Percentiles rank a stretch among this genome's conserved stretches.
Evolutionary conservation across 257 asterid genomes (phyloP).

Genomic region (Leptodermis oblonga): DNA sequence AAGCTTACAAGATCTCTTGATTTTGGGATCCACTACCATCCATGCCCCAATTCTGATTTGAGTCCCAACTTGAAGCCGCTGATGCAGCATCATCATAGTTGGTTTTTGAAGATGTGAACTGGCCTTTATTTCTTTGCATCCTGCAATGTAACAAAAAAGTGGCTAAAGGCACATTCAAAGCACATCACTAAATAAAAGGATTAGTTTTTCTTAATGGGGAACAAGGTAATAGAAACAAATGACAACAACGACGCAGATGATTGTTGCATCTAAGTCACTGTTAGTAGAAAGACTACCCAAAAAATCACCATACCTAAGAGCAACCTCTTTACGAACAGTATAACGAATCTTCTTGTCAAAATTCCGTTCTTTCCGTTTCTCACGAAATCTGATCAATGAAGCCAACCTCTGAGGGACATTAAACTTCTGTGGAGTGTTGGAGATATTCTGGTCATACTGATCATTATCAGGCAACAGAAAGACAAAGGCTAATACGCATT

Average conservation of each 20-base stretch:
- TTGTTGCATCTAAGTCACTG: neutral
- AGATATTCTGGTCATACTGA: conserved; percentile 33
- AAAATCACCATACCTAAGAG: conserved; percentile 43
- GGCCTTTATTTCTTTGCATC: conserved; percentile 82
- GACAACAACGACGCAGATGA: neutral
- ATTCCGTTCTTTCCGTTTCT: conserved; percentile 71
- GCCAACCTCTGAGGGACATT: conserved; percentile 65
- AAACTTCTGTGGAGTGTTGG: conserved; percentile 50
- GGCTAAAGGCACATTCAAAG: conserved; percentile 7
- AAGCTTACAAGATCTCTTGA: conserved; percentile 54
- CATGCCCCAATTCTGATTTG: conserved; percentile 49
- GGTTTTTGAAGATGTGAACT: conserved; percentile 62
- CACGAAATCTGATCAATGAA: conserved; percentile 64
- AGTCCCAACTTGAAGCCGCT: conserved; percentile 64
- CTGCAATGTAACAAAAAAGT: conserved; percentile 25
- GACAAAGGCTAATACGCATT: neutral
- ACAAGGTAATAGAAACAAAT: neutral
- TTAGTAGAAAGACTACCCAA: neutral
- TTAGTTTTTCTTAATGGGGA: neutral
- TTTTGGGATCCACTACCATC: conserved; percentile 44
- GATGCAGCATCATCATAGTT: conserved; percentile 56
- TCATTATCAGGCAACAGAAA: neutral
- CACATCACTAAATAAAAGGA: neutral
- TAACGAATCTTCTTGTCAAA: conserved; percentile 80
- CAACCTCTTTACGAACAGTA: conserved; percentile 80